A percentile compares a stretch with the other conserved stretches of the same genome.
These are phyloP conservation scores for Lactarius sp. DNA, from an alignment of 768 basidiomycete genomes.

Conservation along the genomic window DNA sequence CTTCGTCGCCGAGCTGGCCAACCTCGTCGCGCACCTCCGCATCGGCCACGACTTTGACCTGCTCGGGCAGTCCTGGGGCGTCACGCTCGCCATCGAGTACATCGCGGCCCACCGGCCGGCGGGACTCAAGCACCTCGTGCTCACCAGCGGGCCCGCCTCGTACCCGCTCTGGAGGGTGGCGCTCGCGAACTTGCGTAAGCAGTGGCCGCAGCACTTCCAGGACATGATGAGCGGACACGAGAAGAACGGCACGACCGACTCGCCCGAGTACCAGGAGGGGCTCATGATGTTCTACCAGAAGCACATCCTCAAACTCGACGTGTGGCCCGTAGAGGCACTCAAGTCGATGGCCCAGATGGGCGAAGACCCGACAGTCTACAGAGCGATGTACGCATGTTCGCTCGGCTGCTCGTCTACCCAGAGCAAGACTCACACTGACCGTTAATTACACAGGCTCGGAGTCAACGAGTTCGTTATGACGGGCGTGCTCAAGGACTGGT, in stretches of 20 bases:
- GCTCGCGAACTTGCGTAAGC: constrained; percentile 27
- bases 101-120: constrained; percentile 29
- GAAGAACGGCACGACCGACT: constrained; percentile 30
- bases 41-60: constrained; percentile 42
- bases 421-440: background rate
- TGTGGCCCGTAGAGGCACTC: constrained; percentile 30
- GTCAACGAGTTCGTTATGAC: constrained; percentile 11
- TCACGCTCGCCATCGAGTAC: constrained; percentile 41
- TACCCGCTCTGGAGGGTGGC: constrained; percentile 31
- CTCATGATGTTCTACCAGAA: constrained; percentile 30
- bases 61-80: constrained; percentile 42
- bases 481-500: constrained; percentile 25
- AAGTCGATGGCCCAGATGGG: constrained; percentile 28
- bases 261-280: constrained; percentile 33
- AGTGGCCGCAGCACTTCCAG: constrained; percentile 34
- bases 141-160: constrained; percentile 30
- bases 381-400: constrained; percentile 32
- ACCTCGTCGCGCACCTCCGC: constrained; percentile 40
- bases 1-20: constrained; percentile 46
- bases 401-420: background rate
- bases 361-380: constrained; percentile 37
- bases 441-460: background rate
- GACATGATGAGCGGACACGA: constrained; percentile 33
- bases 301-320: constrained; percentile 30
- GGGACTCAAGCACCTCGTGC: constrained; percentile 34